Evolutionary conservation across 176 grass and related monocot species (phyloP).

Genomic region (bread wheat (Triticum aestivum)): IWGSC_CS_RefSeq_v2.1 NC_057799.1:32528648-32529147

Average conservation of each 20-base stretch:
- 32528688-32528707: background rate
- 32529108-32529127: background rate
- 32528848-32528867: too few species aligned
- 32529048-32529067: background rate
- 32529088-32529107: background rate
- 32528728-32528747: background rate
- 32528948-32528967: background rate
- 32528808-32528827: background rate
- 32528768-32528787: background rate
- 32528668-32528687: background rate
- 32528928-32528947: too few species aligned
- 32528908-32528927: too few species aligned
- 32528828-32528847: too few species aligned
- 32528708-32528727: background rate
- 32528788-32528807: too few species aligned
- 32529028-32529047: background rate
- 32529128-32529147: background rate
- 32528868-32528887: too few species aligned
- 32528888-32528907: background rate
- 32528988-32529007: background rate
- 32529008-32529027: background rate
- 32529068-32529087: background rate
- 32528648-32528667: background rate
- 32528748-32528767: background rate
- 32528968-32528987: background rate